Evolutionary conservation across 2,329 filamentous ascomycete genomes (phyloP).

Genomic region (Neurospora crassa): DNA sequence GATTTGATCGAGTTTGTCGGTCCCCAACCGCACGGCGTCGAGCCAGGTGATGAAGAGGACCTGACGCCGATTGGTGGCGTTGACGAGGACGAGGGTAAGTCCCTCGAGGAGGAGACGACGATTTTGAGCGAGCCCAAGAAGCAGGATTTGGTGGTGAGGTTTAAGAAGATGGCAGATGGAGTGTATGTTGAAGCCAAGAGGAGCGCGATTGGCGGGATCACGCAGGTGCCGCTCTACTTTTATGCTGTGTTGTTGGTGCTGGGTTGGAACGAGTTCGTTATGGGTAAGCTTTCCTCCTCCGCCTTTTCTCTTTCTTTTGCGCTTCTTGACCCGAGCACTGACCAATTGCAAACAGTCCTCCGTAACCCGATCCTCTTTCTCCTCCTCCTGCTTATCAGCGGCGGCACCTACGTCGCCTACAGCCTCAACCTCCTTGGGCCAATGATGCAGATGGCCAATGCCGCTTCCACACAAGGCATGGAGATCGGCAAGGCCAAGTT

Average conservation of each 20-base stretch:
- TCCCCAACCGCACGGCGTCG: slow-evolving; percentile 61
- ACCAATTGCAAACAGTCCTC: slow-evolving; percentile 50
- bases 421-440: slow-evolving; percentile 92
- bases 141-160: slow-evolving; percentile 83
- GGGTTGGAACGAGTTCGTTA: slow-evolving; percentile 97
- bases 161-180: slow-evolving; percentile 97
- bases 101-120: slow-evolving; percentile 90
- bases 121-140: slow-evolving; percentile 84
- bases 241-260: slow-evolving; percentile 81
- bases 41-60: slow-evolving; percentile 82
- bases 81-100: slow-evolving; percentile 91
- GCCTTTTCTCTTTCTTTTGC: neutral
- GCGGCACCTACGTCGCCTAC: slow-evolving; percentile 81
- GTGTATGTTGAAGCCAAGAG: slow-evolving; percentile 98
- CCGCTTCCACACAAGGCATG: slow-evolving; percentile 74
- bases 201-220: slow-evolving; percentile 88
- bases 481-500: slow-evolving; percentile 89
- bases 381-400: slow-evolving; percentile 66
- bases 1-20: slow-evolving; percentile 83
- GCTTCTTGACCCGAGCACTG: slow-evolving; percentile 5
- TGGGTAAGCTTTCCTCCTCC: slow-evolving; percentile 54
- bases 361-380: slow-evolving; percentile 92
- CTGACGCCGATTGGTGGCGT: slow-evolving; percentile 82
- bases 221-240: slow-evolving; percentile 90
- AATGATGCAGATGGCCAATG: slow-evolving; percentile 90